These are phyloP conservation scores for Zopfia rhizophila DNA, from an alignment of 2,329 filamentous ascomycete species.

Conservation along the genomic window DNA sequence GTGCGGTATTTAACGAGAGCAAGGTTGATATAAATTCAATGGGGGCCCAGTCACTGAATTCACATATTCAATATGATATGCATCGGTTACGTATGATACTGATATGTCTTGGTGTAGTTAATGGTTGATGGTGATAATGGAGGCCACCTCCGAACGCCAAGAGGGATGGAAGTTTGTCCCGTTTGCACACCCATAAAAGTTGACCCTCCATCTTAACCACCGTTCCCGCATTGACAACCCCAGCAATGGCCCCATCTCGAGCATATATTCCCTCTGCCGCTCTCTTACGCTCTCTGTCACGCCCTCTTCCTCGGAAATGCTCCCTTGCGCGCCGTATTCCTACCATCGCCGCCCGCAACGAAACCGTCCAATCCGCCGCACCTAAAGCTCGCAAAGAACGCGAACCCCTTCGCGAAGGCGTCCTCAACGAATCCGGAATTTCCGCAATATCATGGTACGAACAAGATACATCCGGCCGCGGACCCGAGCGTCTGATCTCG, in stretches of 20 bases:
- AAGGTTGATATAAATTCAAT: too few relatives aligned
- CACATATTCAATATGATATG: too few relatives aligned
- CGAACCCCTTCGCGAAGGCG: slow-evolving; percentile 21
- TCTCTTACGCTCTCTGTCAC: slow-evolving; percentile 36
- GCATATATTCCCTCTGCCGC: slow-evolving; percentile 39
- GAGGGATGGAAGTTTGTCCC: too few relatives aligned
- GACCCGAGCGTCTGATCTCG: slow-evolving; percentile 34
- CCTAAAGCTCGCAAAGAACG: slow-evolving; percentile 22
- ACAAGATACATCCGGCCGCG: slow-evolving; percentile 37
- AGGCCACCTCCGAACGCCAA: too few relatives aligned
- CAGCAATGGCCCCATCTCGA: slow-evolving; percentile 29
- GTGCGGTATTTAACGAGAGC: too few relatives aligned
- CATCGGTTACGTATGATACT: too few relatives aligned
- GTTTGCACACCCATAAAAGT: too few relatives aligned
- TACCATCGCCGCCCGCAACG: slow-evolving; percentile 31
- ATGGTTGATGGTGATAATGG: too few relatives aligned
- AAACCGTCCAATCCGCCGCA: too few relatives aligned
- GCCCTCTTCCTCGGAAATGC: slow-evolving; percentile 31
- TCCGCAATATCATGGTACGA: slow-evolving; percentile 41
- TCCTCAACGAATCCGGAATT: slow-evolving; percentile 33
- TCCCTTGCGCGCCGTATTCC: slow-evolving; percentile 27
- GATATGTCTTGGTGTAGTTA: too few relatives aligned
- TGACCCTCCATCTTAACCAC: too few relatives aligned
- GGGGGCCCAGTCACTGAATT: too few relatives aligned
- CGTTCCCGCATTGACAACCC: slow-evolving; percentile 5